A percentile compares a stretch with the other conserved stretches of the same genome.
Evolutionary conservation across 2,329 filamentous ascomycete species (phyloP).

Genomic region (Cladosporium sp.): DNA sequence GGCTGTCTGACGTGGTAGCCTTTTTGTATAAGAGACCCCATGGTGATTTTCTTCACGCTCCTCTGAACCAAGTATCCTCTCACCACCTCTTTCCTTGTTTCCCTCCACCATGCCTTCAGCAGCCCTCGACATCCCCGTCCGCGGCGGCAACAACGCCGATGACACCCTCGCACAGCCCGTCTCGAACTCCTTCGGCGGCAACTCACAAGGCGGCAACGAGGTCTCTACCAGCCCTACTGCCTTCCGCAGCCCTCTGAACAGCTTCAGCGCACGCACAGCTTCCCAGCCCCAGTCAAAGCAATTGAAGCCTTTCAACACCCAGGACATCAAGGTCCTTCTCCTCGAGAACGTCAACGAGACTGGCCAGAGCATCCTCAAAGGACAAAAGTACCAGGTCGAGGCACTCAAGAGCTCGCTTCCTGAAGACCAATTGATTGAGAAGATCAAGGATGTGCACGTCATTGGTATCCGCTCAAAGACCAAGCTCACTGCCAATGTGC

Average conservation of each 20-base stretch:
- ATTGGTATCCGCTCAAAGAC: conserved; percentile 98
- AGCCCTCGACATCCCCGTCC: conserved; percentile 32
- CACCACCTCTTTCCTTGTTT: background rate
- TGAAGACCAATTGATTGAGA: conserved; percentile 92
- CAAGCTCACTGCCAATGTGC: conserved; percentile 79
- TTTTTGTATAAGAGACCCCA: background rate
- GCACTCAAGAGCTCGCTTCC: conserved; percentile 81
- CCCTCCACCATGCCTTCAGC: conserved; percentile 28
- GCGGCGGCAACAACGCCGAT: conserved; percentile 20
- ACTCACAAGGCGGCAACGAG: conserved; percentile 44
- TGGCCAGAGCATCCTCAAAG: conserved; percentile 73
- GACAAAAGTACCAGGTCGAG: conserved; percentile 95
- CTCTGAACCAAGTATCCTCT: background rate
- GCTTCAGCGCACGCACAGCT: conserved; percentile 32
- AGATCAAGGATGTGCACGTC: conserved; percentile 96
- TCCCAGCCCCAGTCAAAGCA: conserved; percentile 58
- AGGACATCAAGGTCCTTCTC: conserved; percentile 93
- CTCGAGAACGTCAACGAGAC: conserved; percentile 95
- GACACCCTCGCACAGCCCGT: conserved; percentile 22
- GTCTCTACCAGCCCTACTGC: conserved; percentile 72
- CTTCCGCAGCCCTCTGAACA: conserved; percentile 68
- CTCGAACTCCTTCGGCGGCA: conserved; percentile 33
- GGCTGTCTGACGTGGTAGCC: background rate
- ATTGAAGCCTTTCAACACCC: conserved; percentile 90
- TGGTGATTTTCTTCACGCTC: background rate